A percentile compares a stretch with the other conserved stretches of the same genome.
These are phyloP conservation scores for Aphanomyces stellatus DNA, from an alignment of 352 stramenopile genomes.

Conservation along the genomic window DNA sequence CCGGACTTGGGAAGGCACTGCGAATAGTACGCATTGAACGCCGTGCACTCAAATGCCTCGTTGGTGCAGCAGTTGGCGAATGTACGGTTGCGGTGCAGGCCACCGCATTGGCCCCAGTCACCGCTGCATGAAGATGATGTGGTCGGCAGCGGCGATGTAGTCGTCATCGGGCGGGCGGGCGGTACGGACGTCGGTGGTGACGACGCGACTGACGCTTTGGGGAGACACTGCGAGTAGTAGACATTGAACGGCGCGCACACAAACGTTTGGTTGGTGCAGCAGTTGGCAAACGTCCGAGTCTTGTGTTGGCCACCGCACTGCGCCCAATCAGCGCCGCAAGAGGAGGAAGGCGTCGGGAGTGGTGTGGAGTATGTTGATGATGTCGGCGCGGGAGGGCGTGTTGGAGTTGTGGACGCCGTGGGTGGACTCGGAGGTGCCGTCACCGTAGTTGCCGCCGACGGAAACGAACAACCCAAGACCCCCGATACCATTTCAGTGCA, in stretches of 20 bases:
- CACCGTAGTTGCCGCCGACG: not conserved
- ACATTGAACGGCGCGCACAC: not conserved
- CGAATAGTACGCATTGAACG: constrained; percentile 7
- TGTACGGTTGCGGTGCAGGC: not conserved
- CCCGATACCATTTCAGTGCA: not conserved
- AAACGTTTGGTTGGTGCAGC: not conserved
- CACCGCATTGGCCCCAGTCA: constrained; percentile 1
- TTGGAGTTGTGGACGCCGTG: too few relatives aligned
- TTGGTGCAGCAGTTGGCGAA: constrained; percentile 1
- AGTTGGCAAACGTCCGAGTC: not conserved
- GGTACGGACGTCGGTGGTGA: too few relatives aligned
- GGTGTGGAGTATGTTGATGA: too few relatives aligned
- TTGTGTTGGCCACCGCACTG: not conserved
- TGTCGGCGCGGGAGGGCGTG: too few relatives aligned
- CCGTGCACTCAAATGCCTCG: not conserved
- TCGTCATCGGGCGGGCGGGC: too few relatives aligned
- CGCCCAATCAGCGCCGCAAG: not conserved
- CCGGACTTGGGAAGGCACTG: not conserved
- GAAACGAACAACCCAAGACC: not conserved
- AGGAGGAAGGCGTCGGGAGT: not conserved
- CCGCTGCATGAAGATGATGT: not conserved
- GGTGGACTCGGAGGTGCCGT: not conserved
- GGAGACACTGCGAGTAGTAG: constrained; percentile 6
- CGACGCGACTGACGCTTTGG: too few relatives aligned
- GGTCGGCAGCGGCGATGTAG: too few relatives aligned